These are phyloP conservation scores for Paecilomyces fulvus DNA, from an alignment of 2,329 filamentous ascomycete species.

Conservation along the genomic window DNA sequence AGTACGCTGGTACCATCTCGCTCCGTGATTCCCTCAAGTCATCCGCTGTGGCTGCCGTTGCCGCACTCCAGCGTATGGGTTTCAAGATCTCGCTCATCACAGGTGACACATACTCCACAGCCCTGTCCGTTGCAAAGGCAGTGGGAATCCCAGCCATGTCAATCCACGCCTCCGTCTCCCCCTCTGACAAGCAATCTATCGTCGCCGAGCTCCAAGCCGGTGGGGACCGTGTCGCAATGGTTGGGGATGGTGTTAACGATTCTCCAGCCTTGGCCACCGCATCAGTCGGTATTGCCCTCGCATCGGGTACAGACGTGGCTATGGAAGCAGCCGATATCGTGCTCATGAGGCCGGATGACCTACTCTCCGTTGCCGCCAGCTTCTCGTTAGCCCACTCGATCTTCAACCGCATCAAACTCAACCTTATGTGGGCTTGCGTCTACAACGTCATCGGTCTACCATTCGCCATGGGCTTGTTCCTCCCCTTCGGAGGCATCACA, in stretches of 20 bases:
- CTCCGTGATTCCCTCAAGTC: conserved; percentile 89
- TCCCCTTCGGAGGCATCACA: conserved; percentile 73
- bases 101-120: conserved; percentile 79
- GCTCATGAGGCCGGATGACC: conserved; percentile 83
- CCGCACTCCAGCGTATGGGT: conserved; percentile 74
- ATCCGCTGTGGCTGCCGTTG: conserved; percentile 69
- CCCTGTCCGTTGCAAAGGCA: conserved; percentile 69
- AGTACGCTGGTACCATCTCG: conserved; percentile 72
- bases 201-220: conserved; percentile 65
- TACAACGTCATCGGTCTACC: conserved; percentile 90
- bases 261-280: conserved; percentile 89
- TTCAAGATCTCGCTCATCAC: conserved; percentile 88
- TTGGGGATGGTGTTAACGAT: conserved; percentile 97
- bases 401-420: conserved; percentile 87
- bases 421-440: conserved; percentile 82
- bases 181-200: conserved; percentile 83
- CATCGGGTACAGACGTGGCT: conserved; percentile 88
- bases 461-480: conserved; percentile 93
- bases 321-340: conserved; percentile 97
- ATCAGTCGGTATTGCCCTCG: conserved; percentile 85
- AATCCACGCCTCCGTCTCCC: conserved; percentile 80
- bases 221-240: conserved; percentile 84
- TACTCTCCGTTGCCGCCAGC: conserved; percentile 86
- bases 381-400: conserved; percentile 75
- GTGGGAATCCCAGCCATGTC: conserved; percentile 71